phyloP scores from a whole-genome alignment of 305 asterid genomes.

The Solanum hybrid region DNA sequence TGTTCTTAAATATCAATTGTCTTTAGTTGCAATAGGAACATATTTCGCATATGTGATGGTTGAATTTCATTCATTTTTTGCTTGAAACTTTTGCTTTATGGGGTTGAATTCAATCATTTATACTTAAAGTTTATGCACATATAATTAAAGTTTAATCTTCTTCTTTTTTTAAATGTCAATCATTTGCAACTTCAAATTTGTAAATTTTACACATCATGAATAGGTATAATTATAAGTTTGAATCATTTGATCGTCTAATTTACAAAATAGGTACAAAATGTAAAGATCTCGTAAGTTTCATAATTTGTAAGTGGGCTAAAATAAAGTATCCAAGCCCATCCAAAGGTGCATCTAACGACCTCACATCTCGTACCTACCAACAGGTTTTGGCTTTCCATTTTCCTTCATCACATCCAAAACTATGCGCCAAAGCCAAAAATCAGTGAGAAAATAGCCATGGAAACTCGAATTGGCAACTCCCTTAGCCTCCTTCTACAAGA shows the following conservation, averaged over 20 bases:
- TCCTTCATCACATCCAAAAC: not conserved
- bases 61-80: not conserved
- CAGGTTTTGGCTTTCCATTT: not conserved
- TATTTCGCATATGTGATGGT: not conserved
- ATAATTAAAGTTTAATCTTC: not conserved
- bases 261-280: not conserved
- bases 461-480: constrained; percentile 32
- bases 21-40: not conserved
- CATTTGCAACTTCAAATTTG: not conserved
- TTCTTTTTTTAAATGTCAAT: not conserved
- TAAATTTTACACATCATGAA: not conserved
- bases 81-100: not conserved
- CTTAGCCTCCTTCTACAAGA: constrained; percentile 31
- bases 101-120: not conserved
- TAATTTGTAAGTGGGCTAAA: not conserved
- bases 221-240: too few species aligned
- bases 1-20: not conserved
- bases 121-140: not conserved
- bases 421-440: not conserved
- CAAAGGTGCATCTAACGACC: not conserved
- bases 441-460: constrained; percentile 29
- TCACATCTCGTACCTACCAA: not conserved
- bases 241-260: not conserved
- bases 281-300: not conserved
- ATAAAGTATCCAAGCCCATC: not conserved